Evolutionary conservation across 768 basidiomycete species (phyloP), one percentile per base, ranked within the genome.

Genomic region (Suillus cothurnatus): DNA sequence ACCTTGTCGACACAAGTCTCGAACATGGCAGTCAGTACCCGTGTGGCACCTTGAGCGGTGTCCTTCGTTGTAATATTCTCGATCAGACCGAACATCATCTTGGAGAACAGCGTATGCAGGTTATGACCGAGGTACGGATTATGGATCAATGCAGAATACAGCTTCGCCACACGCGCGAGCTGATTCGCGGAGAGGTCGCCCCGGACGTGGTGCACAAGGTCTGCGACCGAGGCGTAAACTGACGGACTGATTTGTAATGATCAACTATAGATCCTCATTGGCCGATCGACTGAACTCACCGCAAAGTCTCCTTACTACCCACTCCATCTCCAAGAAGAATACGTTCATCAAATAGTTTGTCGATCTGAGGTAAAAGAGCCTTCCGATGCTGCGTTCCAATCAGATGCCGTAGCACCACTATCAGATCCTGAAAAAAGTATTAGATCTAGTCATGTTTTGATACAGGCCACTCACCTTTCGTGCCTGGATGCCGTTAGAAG

Each of bases 361-460:
- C 94, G 56, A 98, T 85, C 66, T 94, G 89, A 1, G 88, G 84
- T 43, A 97, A 81, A 58, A 98, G 86, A 19, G 90, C 90, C 49
- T 88, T 85, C 57, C 94, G 85, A 71, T 94, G 89, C 19, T 88
- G 85, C 17, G 90, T 91, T 19, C 86, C 88, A 67, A 95, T 85
- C 26, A 99, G 85, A 77, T 99, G 96, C 50, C 97, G 86, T 61
- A 97, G 90, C 14, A 95, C 95, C 15, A 97, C 90, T 81, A 97
- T 88, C 58, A 98, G 81, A 73, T 99, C 97, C 94, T 96, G 72
- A 8, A 52, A 34, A 28, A 67, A 34, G 61, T 55, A 43, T 26
- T 12, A 14, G 57, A 19, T 45, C 39, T 59, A 26, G 47, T 57
- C 68, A 28, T n/a, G 45, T 31, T 41, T 12, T 45, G 31, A 47